Conservation (phyloP, 2,329 filamentous ascomycete species). For the Zopfia rhizophila region DNA sequence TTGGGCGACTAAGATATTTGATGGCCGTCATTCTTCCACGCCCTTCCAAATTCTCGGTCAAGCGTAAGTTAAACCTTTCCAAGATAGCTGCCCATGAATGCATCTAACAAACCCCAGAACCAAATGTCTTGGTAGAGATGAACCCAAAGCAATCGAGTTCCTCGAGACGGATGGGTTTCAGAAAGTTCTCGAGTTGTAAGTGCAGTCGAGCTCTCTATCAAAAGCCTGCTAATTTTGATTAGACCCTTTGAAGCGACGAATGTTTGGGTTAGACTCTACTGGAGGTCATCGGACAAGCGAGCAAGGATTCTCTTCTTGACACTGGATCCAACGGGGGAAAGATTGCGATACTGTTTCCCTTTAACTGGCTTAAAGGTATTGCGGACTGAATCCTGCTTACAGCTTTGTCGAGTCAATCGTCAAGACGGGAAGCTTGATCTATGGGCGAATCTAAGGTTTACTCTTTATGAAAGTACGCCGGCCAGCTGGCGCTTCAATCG, state of each 20-base stretch:
- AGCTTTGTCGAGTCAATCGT: conserved; percentile 51
- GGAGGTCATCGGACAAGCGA: conserved; percentile 61
- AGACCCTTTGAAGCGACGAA: conserved; percentile 61
- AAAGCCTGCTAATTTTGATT: conserved; percentile 5
- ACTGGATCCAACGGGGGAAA: conserved; percentile 51
- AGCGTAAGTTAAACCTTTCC: conserved; percentile 13
- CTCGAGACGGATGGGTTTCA: conserved; percentile 53
- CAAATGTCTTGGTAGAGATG: conserved; percentile 48
- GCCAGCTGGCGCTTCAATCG: neutral
- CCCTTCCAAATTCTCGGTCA: conserved; percentile 47
- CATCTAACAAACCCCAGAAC: conserved; percentile 33
- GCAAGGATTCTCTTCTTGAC: conserved; percentile 65
- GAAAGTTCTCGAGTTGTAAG: conserved; percentile 52
- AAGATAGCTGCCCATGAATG: neutral
- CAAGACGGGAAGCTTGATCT: conserved; percentile 56
- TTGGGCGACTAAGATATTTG: conserved; percentile 58
- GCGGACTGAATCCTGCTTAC: conserved; percentile 54
- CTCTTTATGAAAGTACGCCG: conserved; percentile 62
- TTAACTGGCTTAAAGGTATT: conserved; percentile 59
- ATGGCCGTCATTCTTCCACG: conserved; percentile 52
- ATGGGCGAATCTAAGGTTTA: conserved; percentile 67
- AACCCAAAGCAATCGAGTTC: conserved; percentile 45
- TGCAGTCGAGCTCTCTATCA: neutral
- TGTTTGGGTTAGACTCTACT: conserved; percentile 62
- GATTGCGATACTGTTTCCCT: conserved; percentile 60